Conservation (phyloP, 345 rosid genomes). For the Aquilaria malaccensis region DNA sequence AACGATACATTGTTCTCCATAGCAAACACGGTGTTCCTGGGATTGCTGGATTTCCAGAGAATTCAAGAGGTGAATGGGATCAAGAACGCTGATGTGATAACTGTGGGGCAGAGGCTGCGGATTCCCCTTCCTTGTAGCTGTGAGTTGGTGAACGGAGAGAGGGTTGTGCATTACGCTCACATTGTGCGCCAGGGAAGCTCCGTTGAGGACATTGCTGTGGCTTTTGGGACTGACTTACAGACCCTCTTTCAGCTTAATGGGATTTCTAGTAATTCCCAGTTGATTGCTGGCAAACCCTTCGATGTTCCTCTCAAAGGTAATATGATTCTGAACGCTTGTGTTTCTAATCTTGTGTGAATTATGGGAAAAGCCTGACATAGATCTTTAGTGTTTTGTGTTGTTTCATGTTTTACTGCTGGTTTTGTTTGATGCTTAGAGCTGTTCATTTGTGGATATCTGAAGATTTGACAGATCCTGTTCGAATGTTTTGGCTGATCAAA, state of each 20-base stretch:
- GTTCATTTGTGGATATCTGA: too few relatives aligned
- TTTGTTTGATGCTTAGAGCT: too few relatives aligned
- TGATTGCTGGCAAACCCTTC: constrained; percentile 32
- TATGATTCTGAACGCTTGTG: too few relatives aligned
- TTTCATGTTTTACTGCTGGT: too few relatives aligned
- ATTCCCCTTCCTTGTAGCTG: constrained; percentile 75
- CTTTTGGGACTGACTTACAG: constrained; percentile 30
- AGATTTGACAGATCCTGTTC: too few relatives aligned
- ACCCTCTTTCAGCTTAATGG: constrained; percentile 37
- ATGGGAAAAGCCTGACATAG: too few relatives aligned
- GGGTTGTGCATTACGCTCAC: constrained; percentile 52
- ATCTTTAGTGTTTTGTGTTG: too few relatives aligned
- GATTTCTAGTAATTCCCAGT: constrained; percentile 21
- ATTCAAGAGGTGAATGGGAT: constrained; percentile 32
- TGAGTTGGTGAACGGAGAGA: constrained; percentile 32
- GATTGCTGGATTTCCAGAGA: constrained; percentile 17
- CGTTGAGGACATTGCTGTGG: constrained; percentile 32
- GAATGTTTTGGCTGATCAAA: too few relatives aligned
- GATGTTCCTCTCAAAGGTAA: constrained; percentile 60
- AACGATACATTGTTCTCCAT: constrained; percentile 33
- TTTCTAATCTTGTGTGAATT: too few relatives aligned
- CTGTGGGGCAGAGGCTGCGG: constrained; percentile 30
- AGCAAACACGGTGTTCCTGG: constrained; percentile 29
- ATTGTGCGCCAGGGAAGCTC: constrained; percentile 37
- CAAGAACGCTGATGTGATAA: constrained; percentile 15